Conservation (phyloP, 2,329 filamentous ascomycete genomes). For the Colletotrichum lini region DNA sequence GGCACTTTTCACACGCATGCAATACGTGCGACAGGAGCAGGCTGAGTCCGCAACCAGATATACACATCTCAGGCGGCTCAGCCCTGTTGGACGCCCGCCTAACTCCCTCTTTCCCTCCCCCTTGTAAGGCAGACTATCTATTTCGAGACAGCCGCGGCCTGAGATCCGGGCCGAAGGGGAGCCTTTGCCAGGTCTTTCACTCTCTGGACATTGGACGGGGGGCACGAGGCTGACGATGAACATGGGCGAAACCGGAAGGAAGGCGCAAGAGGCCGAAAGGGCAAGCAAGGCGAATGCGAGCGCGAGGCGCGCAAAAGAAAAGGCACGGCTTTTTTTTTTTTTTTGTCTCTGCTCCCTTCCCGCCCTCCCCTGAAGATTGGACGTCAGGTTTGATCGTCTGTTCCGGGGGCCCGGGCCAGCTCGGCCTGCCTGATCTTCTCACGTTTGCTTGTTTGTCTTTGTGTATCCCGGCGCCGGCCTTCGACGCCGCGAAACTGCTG, state of each 20-base stretch:
- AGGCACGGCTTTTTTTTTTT: background rate
- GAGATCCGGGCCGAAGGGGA: background rate
- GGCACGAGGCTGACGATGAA: constrained; percentile 1
- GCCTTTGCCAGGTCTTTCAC: background rate
- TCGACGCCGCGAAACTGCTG: too few species aligned
- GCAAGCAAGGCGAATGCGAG: background rate
- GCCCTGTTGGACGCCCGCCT: too few species aligned
- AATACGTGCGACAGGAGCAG: too few species aligned
- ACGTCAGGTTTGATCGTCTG: background rate
- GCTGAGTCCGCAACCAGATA: too few species aligned
- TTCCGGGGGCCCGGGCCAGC: too few species aligned
- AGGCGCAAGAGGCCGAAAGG: background rate
- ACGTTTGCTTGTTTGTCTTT: too few species aligned
- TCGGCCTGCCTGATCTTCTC: too few species aligned
- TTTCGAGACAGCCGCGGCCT: too few species aligned
- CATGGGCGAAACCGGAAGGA: background rate
- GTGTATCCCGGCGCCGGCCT: too few species aligned
- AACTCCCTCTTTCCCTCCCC: background rate
- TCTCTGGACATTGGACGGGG: background rate
- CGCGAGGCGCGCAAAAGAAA: background rate
- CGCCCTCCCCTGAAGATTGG: background rate
- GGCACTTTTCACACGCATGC: too few species aligned
- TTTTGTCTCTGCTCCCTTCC: too few species aligned
- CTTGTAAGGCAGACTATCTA: background rate
- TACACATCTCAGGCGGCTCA: too few species aligned